Base-by-base conservation (phyloP, 768 basidiomycete genomes). In the Porpolomopsis calyptriformis region DNA sequence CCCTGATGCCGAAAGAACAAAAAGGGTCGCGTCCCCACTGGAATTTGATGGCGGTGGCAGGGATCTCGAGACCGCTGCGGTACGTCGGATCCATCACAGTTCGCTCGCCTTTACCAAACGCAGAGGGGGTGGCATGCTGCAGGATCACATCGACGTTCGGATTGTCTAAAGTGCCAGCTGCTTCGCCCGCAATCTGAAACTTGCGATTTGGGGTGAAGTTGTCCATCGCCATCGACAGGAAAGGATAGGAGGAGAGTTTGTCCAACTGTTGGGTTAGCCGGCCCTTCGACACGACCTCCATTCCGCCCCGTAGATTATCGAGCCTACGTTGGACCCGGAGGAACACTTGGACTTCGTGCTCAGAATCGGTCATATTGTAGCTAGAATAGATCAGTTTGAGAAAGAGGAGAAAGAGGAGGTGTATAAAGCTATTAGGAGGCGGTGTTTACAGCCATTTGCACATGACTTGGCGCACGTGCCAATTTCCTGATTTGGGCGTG, bases 51-150 rank as follows among this genome's bases (percentile, higher is more conserved):
- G 36, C 33, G 8, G 14, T 14, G 5, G 41, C 53, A 18, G 34
- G 16, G 20, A 55, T 51, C 23, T 55, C 53, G 16, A 43, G 26
- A 11, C 53, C 53, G 18, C 27, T 43, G 26, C 53, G 53, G 37
- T 54, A 54, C 3, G 38, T 20, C n/a, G 38, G 33, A 33, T 54
- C 53, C 45, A 49, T 37, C 4, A 54, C 53, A 1, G 48, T 52
- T 40, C 53, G 23, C 8, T 50, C 51, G 22, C 53, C 53, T 25
- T 45, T 49, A 22, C 53, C 53, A 42, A 55, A 53, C 22, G 49
- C 19, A 8, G 53, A 54, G 11, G 40, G 41, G 18, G 26, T 41
- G 49, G 44, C 50, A 24, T 52, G 46, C 29, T 36, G 24, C 18
- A 55, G 16, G 24, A 55, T 55, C 20, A 50, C 27, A 18, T 50